phyloP scores from a whole-genome alignment of 306 rosid species.

The Astragalus membranaceus region DNA sequence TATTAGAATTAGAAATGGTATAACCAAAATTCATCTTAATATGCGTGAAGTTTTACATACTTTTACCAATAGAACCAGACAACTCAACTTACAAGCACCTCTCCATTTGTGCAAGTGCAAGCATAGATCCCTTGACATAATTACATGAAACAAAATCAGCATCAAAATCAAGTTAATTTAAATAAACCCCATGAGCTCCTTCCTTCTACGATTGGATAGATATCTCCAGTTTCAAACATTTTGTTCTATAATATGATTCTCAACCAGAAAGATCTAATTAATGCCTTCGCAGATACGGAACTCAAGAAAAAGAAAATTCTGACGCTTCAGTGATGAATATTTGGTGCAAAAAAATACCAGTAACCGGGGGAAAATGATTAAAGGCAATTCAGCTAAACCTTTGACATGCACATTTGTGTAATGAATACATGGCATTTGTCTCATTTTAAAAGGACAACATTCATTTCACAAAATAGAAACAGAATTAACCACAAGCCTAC shows the following conservation, averaged over 20 bases:
- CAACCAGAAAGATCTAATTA: background rate
- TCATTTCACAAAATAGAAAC: no score
- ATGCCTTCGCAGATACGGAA: background rate
- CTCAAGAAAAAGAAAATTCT: background rate
- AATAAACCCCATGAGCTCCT: background rate
- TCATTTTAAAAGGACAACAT: background rate
- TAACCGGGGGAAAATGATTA: background rate
- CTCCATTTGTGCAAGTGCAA: background rate
- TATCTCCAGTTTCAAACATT: background rate
- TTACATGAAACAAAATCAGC: background rate
- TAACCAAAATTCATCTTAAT: background rate
- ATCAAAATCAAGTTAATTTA: conserved; percentile 2
- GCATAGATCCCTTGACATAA: background rate
- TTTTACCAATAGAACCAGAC: background rate
- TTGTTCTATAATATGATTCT: background rate
- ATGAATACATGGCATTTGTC: background rate
- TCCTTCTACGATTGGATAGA: background rate
- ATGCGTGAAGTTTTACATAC: background rate
- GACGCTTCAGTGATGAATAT: conserved; percentile 1
- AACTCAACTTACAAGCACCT: background rate
- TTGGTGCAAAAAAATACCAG: background rate
- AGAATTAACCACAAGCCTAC: background rate
- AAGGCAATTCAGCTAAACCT: conserved; percentile 4
- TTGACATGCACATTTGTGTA: background rate
- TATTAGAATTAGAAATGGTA: no score